Evolutionary conservation across 371 early-diverging fungal genomes (phyloP).

Genomic region (Chytridium lagenaria): DNA sequence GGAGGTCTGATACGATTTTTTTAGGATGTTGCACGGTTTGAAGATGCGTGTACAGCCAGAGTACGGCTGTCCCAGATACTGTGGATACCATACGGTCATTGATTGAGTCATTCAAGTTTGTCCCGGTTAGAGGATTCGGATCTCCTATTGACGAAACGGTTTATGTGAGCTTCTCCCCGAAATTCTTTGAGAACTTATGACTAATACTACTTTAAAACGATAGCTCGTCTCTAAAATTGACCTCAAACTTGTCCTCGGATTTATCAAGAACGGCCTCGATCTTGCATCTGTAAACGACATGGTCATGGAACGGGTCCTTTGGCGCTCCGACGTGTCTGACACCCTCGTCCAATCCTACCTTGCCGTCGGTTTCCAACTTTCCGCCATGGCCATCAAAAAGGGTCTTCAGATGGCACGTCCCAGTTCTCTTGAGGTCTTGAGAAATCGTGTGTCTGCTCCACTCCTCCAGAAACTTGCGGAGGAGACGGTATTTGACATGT

Average conservation of each 20-base stretch:
- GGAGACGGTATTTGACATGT: conserved; percentile 50
- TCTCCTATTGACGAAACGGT: conserved; percentile 51
- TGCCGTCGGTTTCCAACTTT: conserved; percentile 45
- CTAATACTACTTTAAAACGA: neutral
- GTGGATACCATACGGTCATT: conserved; percentile 36
- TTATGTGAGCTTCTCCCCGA: conserved; percentile 26
- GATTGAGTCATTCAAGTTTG: conserved; percentile 39
- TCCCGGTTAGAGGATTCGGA: conserved; percentile 45
- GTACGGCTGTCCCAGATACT: conserved; percentile 20
- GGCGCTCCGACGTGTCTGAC: conserved; percentile 45
- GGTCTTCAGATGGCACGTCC: conserved; percentile 46
- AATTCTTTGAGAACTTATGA: neutral
- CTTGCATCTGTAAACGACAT: conserved; percentile 44
- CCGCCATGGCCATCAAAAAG: conserved; percentile 41
- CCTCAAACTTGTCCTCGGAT: conserved; percentile 34
- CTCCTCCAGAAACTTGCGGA: conserved; percentile 38
- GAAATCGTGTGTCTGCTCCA: conserved; percentile 12
- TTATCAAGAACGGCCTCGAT: conserved; percentile 47
- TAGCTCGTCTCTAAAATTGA: conserved; percentile 46
- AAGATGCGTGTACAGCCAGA: conserved; percentile 39
- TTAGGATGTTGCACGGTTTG: conserved; percentile 49
- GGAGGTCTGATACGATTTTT: too few relatives aligned
- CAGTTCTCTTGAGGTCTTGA: conserved; percentile 38
- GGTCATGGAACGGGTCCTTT: conserved; percentile 52
- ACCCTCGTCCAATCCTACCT: conserved; percentile 39